phyloP scores from a whole-genome alignment of 2,329 filamentous ascomycete species.

The Exophiala sp. region DNA sequence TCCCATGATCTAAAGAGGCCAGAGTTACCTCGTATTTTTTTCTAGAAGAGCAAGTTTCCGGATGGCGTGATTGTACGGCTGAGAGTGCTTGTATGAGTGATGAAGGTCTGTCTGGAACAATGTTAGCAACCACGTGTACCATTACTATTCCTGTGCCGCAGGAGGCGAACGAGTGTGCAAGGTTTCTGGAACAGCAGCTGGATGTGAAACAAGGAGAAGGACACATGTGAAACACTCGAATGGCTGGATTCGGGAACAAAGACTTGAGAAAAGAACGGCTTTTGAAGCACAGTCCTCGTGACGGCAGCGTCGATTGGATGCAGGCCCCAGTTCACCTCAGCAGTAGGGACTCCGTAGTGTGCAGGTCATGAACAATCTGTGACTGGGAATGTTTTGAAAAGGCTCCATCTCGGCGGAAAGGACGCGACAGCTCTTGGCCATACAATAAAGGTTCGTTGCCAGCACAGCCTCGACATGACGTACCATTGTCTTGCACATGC shows the following conservation, averaged over 20 bases:
- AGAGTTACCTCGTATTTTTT: background rate
- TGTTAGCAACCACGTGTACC: background rate
- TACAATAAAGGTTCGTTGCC: background rate
- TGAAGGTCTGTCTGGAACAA: background rate
- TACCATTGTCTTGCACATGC: background rate
- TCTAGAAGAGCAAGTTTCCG: background rate
- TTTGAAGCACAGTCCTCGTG: background rate
- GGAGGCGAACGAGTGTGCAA: background rate
- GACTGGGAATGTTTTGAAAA: slow-evolving; percentile 7
- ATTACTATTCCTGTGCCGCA: background rate
- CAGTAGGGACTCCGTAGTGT: background rate
- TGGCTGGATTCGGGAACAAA: slow-evolving; percentile 1
- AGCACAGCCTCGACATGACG: background rate
- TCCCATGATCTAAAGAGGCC: no score
- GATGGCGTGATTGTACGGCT: background rate
- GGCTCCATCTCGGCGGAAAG: background rate
- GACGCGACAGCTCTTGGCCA: background rate
- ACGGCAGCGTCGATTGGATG: background rate
- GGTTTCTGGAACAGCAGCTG: background rate
- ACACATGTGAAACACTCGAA: slow-evolving; percentile 13
- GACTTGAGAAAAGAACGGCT: background rate
- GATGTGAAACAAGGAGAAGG: slow-evolving; percentile 14
- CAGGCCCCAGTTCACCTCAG: no score
- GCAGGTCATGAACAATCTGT: background rate
- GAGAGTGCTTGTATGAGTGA: no score